phyloP scores from a whole-genome alignment of 2,329 filamentous ascomycete genomes.

The Cladophialophora immunda region DNA sequence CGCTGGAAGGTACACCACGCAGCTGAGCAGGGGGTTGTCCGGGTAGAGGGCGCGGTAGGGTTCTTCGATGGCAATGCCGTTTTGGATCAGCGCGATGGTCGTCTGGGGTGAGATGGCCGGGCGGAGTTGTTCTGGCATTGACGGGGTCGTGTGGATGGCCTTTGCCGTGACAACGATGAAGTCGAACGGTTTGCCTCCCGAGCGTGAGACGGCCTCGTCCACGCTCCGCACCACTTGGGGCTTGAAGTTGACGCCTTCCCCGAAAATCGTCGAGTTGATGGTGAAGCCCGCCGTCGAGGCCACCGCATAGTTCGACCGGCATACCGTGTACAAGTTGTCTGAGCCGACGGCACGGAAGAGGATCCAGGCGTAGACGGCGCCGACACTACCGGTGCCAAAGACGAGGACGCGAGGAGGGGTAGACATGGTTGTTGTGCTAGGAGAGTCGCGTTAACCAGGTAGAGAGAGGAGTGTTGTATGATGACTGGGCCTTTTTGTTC shows the following conservation, averaged over 20 bases:
- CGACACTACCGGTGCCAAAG: constrained; percentile 47
- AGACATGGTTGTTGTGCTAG: constrained; percentile 24
- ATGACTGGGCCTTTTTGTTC: background rate
- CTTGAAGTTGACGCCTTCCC: constrained; percentile 39
- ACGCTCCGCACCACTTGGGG: constrained; percentile 40
- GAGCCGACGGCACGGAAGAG: constrained; percentile 41
- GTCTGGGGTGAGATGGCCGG: constrained; percentile 54
- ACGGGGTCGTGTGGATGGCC: constrained; percentile 52
- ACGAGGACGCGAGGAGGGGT: constrained; percentile 43
- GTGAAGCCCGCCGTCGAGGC: constrained; percentile 43
- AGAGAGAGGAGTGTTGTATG: background rate
- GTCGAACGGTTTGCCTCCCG: constrained; percentile 49
- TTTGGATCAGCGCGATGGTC: constrained; percentile 68
- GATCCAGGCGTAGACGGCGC: constrained; percentile 44
- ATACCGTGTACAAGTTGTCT: constrained; percentile 44
- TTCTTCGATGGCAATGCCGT: constrained; percentile 68
- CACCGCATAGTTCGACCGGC: constrained; percentile 46
- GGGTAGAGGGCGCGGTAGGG: constrained; percentile 62
- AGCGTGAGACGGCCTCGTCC: constrained; percentile 35
- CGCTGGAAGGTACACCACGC: constrained; percentile 63
- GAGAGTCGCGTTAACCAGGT: constrained; percentile 10
- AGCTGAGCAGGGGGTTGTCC: constrained; percentile 62
- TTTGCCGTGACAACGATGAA: constrained; percentile 60
- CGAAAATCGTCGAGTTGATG: constrained; percentile 42
- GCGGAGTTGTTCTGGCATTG: constrained; percentile 48